These are phyloP conservation scores for Xerocomellus amylosporus DNA, from an alignment of 768 basidiomycete species.

Conservation along the genomic window DNA sequence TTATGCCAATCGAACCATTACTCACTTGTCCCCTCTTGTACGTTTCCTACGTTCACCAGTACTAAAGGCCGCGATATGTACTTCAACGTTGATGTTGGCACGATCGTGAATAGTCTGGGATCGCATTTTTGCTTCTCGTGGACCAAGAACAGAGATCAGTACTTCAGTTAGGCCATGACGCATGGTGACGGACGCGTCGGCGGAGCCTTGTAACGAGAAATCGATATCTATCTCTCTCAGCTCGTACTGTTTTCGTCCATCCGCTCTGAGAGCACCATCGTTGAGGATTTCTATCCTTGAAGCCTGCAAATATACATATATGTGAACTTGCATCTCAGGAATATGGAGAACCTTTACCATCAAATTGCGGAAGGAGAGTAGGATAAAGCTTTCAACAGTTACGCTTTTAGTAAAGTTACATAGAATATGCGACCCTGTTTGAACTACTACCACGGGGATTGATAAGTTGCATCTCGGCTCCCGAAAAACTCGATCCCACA, in stretches of 20 bases:
- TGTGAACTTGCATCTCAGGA: not conserved
- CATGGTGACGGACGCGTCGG: slow-evolving; percentile 83
- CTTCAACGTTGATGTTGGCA: slow-evolving; percentile 86
- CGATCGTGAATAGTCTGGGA: slow-evolving; percentile 83
- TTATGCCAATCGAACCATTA: slow-evolving; percentile 9
- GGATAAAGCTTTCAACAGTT: not conserved
- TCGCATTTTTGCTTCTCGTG: slow-evolving; percentile 81
- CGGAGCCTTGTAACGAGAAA: slow-evolving; percentile 67
- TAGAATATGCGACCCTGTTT: too few relatives aligned
- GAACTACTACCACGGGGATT: too few relatives aligned
- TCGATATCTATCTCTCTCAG: slow-evolving; percentile 79
- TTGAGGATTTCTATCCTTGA: slow-evolving; percentile 74
- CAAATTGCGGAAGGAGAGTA: not conserved
- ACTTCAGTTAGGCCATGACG: slow-evolving; percentile 91
- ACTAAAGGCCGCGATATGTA: slow-evolving; percentile 84
- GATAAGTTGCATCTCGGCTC: too few relatives aligned
- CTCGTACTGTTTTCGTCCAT: slow-evolving; percentile 91
- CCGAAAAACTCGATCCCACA: not conserved
- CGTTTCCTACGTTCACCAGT: slow-evolving; percentile 76
- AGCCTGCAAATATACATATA: slow-evolving; percentile 30
- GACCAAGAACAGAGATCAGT: slow-evolving; percentile 85
- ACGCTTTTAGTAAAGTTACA: too few relatives aligned
- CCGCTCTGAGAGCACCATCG: slow-evolving; percentile 84
- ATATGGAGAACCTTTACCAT: slow-evolving; percentile 5
- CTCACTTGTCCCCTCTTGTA: slow-evolving; percentile 84